A percentile compares a stretch with the other conserved stretches of the same genome.
These are phyloP conservation scores for Leucocoprinus leucothites DNA, from an alignment of 768 basidiomycete species.

Conservation along the genomic window DNA sequence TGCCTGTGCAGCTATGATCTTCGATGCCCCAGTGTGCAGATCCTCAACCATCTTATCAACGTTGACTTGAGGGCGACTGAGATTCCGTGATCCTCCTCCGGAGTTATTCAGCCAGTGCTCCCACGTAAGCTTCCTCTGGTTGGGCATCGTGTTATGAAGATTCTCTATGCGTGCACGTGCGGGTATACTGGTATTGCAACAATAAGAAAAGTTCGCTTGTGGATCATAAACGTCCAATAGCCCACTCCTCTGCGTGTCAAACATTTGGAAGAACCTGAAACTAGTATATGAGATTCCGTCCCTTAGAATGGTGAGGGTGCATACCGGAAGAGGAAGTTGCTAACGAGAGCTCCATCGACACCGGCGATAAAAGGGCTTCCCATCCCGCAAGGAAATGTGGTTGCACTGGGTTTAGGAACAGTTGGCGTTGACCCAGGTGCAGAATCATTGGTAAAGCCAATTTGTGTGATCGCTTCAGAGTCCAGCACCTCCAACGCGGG, in stretches of 20 bases:
- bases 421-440: conserved; percentile 49
- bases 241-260: conserved; percentile 70
- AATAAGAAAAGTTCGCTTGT: conserved; percentile 88
- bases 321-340: conserved; percentile 75
- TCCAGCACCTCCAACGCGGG: conserved; percentile 82
- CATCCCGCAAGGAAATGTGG: conserved; percentile 80
- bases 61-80: conserved; percentile 61
- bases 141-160: conserved; percentile 67
- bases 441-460: conserved; percentile 64
- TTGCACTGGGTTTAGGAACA: conserved; percentile 50
- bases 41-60: conserved; percentile 61
- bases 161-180: conserved; percentile 72
- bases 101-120: conserved; percentile 55
- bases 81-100: conserved; percentile 71
- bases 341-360: conserved; percentile 64
- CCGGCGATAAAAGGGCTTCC: conserved; percentile 71
- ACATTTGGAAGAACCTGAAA: conserved; percentile 76
- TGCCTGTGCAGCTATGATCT: conserved; percentile 55
- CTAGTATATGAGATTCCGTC: conserved; percentile 9
- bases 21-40: conserved; percentile 70
- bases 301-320: conserved; percentile 22
- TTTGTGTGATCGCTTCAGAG: conserved; percentile 72
- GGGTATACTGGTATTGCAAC: conserved; percentile 81
- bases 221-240: conserved; percentile 78
- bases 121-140: conserved; percentile 86